These are phyloP conservation scores for Agaricus sinodeliciosus DNA, from an alignment of 768 basidiomycete species.

Conservation along the genomic window DNA sequence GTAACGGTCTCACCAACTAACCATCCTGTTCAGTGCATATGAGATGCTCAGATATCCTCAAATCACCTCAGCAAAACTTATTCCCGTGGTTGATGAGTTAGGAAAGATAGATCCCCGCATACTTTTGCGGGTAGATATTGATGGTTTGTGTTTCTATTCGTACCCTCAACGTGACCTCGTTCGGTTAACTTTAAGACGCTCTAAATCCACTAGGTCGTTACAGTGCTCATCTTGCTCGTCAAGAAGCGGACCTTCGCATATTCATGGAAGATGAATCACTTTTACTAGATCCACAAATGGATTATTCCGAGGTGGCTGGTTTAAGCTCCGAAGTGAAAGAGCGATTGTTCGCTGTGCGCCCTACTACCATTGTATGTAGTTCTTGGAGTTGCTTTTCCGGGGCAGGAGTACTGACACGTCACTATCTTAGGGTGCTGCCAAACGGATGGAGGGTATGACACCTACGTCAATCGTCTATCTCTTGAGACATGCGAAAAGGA, in stretches of 20 bases:
- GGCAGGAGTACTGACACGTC: neutral
- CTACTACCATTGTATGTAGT: conserved; percentile 58
- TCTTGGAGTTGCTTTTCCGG: neutral
- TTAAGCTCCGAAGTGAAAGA: conserved; percentile 75
- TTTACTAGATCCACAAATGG: conserved; percentile 58
- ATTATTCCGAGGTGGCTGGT: conserved; percentile 60
- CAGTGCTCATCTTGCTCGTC: conserved; percentile 55
- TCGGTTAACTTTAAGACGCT: neutral
- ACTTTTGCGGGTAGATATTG: conserved; percentile 58
- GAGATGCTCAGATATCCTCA: conserved; percentile 61
- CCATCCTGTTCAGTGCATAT: conserved; percentile 49
- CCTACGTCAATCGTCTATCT: conserved; percentile 67
- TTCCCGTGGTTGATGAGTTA: conserved; percentile 42
- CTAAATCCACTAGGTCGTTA: conserved; percentile 44
- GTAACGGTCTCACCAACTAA: neutral
- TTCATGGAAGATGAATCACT: conserved; percentile 77
- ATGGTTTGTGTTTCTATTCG: conserved; percentile 39
- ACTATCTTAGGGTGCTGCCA: conserved; percentile 69
- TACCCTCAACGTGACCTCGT: neutral
- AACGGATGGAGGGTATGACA: conserved; percentile 92
- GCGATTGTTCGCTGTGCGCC: conserved; percentile 50
- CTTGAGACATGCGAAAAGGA: conserved; percentile 55
- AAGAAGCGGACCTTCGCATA: conserved; percentile 65
- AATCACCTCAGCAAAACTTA: conserved; percentile 38
- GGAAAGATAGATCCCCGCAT: conserved; percentile 41